A percentile compares a stretch with the other conserved stretches of the same genome.
phyloP scores from a whole-genome alignment of 495 filamentous ascomycete species.

The Penicillium diatomitis region DNA sequence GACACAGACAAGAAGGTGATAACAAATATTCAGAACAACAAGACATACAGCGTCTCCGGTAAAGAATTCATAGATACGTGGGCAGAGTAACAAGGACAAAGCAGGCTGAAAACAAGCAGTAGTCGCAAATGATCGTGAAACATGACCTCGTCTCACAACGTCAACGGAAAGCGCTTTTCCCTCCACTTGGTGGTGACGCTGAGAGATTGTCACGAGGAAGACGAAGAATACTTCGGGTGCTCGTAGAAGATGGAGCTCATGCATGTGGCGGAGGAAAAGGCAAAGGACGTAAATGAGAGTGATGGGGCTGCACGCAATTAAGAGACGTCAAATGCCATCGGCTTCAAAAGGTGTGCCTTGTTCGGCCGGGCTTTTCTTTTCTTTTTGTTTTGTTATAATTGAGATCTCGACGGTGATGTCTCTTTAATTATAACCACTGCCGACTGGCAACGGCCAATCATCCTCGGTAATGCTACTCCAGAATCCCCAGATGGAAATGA shows the following conservation, averaged over 20 bases:
- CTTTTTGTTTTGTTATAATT: no score
- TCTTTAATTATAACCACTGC: slow-evolving; percentile 38
- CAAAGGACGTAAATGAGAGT: slow-evolving; percentile 2
- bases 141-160: slow-evolving; percentile 25
- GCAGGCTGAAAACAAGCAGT: background rate
- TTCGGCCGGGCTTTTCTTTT: no score
- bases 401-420: background rate
- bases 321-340: background rate
- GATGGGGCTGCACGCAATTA: slow-evolving; percentile 1
- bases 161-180: slow-evolving; percentile 12
- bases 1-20: background rate
- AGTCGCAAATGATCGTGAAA: slow-evolving; percentile 18
- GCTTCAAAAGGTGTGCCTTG: no score
- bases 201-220: slow-evolving; percentile 10
- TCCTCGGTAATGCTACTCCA: slow-evolving; percentile 99
- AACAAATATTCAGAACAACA: background rate
- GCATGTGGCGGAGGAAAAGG: slow-evolving; percentile 15
- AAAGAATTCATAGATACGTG: background rate
- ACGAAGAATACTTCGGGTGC: slow-evolving; percentile 3
- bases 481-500: slow-evolving; percentile 82
- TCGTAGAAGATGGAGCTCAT: slow-evolving; percentile 2
- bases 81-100: background rate
- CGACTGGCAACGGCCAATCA: slow-evolving; percentile 77
- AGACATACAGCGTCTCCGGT: slow-evolving; percentile 2
- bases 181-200: background rate